Base-by-base conservation (phyloP, 1,284 basidiomycete species). In the Cryptococcus amylolentus region DNA sequence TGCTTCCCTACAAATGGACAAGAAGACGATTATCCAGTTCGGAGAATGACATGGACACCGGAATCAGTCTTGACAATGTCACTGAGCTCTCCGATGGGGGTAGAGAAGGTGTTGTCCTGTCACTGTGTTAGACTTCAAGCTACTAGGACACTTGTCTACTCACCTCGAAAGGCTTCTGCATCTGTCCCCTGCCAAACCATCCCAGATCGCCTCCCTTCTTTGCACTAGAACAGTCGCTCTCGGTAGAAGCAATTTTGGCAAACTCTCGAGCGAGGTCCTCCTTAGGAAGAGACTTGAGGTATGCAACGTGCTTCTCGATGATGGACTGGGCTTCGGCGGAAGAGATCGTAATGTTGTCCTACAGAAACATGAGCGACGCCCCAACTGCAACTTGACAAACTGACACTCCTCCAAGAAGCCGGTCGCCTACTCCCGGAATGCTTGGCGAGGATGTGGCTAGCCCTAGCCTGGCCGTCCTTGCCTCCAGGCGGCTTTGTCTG, bases 161-260 rank as follows among this genome's bases (percentile, higher is more conserved):
- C 63, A 77, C 76, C 71, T 98, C 94, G 72, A 99, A 99, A 23
- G 91, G 86, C 78, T 91, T 93, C 79, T 99, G 96, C 96, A 99
- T 99, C 81, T 91, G 88, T 3, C 89, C 90, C 14, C 79, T 84
- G 2, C 83, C 84, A 72, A 99, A 99, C 80, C 81, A 83, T 4
- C 96, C 91, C 5, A 97, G 82, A 74, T 97, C 92, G 1, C 93
- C 93, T 3, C 82, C 83, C 63, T 88, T 82, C 35, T 81, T 76
- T 70, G 92, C 88, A 49, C 89, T 92, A 4, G 88, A 89, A 77
- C 91, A 95, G 76, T 97, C 92, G 28, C 89, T 93, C 72, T 94
- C 82, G 52, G 79, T 68, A 10, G 74, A 71, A 3, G 93, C 93
- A 47, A 96, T 82, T 71, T 85, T 80, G 2, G 83, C 84, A 70